These are phyloP conservation scores for Talaromyces stipitatus DNA, from an alignment of 495 filamentous ascomycete species.

Conservation along the genomic window DNA sequence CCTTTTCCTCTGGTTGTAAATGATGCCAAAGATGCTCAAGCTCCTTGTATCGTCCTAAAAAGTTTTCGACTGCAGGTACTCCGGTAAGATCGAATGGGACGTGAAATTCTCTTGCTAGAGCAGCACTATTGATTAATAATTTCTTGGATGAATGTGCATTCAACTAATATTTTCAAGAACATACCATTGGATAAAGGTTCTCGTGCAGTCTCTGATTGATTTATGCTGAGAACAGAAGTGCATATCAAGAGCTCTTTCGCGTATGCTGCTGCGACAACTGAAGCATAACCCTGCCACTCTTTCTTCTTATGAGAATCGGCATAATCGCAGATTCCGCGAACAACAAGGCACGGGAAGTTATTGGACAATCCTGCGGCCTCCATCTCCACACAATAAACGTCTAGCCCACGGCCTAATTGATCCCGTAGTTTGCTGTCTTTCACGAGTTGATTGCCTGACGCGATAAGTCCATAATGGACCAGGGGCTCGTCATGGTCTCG, in stretches of 20 bases:
- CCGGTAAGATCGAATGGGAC: slow-evolving; percentile 18
- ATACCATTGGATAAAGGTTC: not conserved
- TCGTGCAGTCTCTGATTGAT: not conserved
- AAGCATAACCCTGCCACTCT: slow-evolving; percentile 19
- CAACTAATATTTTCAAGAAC: not conserved
- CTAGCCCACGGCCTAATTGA: slow-evolving; percentile 12
- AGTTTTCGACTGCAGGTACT: slow-evolving; percentile 18
- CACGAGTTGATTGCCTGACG: slow-evolving; percentile 32
- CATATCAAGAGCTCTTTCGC: slow-evolving; percentile 11
- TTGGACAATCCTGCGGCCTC: slow-evolving; percentile 25
- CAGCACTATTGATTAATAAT: not conserved
- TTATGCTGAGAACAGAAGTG: not conserved
- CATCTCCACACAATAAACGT: slow-evolving; percentile 21
- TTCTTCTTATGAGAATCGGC: slow-evolving; percentile 21
- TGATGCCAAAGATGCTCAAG: slow-evolving; percentile 17
- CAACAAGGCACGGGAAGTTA: slow-evolving; percentile 16
- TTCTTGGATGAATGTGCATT: not conserved
- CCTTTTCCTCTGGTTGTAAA: slow-evolving; percentile 12
- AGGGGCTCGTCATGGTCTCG: slow-evolving; percentile 8
- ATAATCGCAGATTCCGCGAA: slow-evolving; percentile 22
- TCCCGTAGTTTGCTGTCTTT: slow-evolving; percentile 24
- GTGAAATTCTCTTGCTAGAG: not conserved
- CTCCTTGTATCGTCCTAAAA: slow-evolving; percentile 20
- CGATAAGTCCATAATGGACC: slow-evolving; percentile 37
- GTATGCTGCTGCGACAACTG: slow-evolving; percentile 19